These are phyloP conservation scores for Fusarium avenaceum DNA, from an alignment of 2,329 filamentous ascomycete species.

Conservation along the genomic window DNA sequence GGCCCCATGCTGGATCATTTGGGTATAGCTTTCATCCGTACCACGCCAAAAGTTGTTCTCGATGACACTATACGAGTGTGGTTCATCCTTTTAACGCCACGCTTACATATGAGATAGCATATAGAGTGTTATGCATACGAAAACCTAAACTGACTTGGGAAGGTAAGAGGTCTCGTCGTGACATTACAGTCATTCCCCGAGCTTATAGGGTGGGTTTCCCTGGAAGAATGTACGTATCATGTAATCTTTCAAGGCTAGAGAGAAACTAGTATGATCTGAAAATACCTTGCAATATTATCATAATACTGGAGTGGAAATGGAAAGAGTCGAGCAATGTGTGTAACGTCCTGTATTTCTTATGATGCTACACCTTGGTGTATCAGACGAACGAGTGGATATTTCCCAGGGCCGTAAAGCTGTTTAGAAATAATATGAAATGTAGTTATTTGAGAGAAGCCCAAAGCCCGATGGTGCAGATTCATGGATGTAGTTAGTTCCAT, in stretches of 20 bases:
- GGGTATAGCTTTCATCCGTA: neutral
- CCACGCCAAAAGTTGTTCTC: neutral
- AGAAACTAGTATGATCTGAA: neutral
- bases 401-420: too few relatives aligned
- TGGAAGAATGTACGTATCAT: neutral
- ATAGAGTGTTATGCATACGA: neutral
- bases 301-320: neutral
- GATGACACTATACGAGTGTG: neutral
- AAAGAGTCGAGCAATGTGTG: fast-evolving
- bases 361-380: neutral
- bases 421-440: neutral
- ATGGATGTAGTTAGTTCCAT: neutral
- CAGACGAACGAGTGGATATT: too few relatives aligned
- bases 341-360: neutral
- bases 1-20: neutral
- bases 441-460: neutral
- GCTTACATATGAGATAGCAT: neutral
- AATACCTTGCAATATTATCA: neutral
- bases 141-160: neutral
- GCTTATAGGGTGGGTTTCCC: neutral
- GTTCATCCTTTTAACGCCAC: neutral
- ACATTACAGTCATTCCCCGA: neutral
- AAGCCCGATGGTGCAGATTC: neutral
- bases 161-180: neutral
- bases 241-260: neutral